Percentiles rank a stretch among this genome's conserved stretches.
These are phyloP conservation scores for Pinus tabuliformis DNA, from an alignment of 75 land plant species.

Conservation along the genomic window DNA sequence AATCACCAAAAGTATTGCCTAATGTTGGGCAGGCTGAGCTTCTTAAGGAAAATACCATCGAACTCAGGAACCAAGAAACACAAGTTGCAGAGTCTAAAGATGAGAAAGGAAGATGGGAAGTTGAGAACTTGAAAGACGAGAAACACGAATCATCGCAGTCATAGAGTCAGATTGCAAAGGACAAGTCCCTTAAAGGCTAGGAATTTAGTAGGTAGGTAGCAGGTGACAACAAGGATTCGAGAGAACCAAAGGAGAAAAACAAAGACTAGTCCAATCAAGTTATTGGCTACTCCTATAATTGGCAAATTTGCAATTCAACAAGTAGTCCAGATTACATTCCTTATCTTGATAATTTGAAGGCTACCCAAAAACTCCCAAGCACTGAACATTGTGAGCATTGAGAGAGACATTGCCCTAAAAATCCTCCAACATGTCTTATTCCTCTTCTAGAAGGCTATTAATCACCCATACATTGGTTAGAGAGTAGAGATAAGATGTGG, in stretches of 20 bases:
- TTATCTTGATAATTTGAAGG: constrained; percentile 58
- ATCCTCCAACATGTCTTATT: constrained; percentile 51
- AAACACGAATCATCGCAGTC: background rate
- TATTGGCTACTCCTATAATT: constrained; percentile 16
- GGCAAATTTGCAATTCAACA: constrained; percentile 45
- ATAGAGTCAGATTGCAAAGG: background rate
- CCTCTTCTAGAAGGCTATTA: constrained; percentile 64
- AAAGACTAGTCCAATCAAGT: constrained; percentile 16
- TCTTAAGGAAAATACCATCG: constrained; percentile 33
- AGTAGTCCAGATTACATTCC: constrained; percentile 63
- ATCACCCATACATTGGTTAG: constrained; percentile 46
- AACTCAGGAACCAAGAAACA: constrained; percentile 37
- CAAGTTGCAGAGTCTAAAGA: constrained; percentile 58
- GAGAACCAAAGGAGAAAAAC: constrained; percentile 6
- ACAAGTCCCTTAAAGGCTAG: too few relatives aligned
- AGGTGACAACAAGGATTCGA: background rate
- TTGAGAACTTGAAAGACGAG: background rate
- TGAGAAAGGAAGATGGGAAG: constrained; percentile 37
- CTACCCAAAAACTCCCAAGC: constrained; percentile 27
- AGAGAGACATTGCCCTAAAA: constrained; percentile 68
- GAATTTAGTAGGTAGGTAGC: too few relatives aligned
- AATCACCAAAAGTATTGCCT: constrained; percentile 23
- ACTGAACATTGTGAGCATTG: constrained; percentile 66
- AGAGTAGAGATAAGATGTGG: constrained; percentile 65
- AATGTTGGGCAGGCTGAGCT: constrained; percentile 39